A percentile compares a stretch with the other conserved stretches of the same genome.
These are phyloP conservation scores for Kalanchoe fedtschenkoi DNA, from an alignment of 164 flowering plant species.

Conservation along the genomic window DNA sequence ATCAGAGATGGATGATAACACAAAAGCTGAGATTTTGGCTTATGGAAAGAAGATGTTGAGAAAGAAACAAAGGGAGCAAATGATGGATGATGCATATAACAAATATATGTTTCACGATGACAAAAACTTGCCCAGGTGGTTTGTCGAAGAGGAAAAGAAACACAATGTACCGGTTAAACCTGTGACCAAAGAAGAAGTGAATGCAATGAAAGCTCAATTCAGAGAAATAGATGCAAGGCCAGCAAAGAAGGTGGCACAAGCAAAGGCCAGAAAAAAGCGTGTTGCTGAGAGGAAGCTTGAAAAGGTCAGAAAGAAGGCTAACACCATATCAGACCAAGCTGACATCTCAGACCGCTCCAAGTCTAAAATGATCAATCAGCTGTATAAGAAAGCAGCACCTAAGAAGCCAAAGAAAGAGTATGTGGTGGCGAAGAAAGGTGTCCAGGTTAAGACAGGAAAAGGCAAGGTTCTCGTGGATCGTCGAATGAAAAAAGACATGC, in stretches of 20 bases:
- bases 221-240: slow-evolving; percentile 87
- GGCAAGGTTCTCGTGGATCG: slow-evolving; percentile 81
- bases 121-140: slow-evolving; percentile 78
- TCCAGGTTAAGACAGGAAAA: slow-evolving; percentile 67
- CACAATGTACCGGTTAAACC: slow-evolving; percentile 62
- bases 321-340: slow-evolving; percentile 64
- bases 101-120: slow-evolving; percentile 85
- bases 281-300: slow-evolving; percentile 68
- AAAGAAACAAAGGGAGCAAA: slow-evolving; percentile 70
- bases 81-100: slow-evolving; percentile 81
- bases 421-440: slow-evolving; percentile 97
- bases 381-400: slow-evolving; percentile 72
- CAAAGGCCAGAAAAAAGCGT: slow-evolving; percentile 88
- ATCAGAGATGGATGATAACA: slow-evolving; percentile 47
- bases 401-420: slow-evolving; percentile 70
- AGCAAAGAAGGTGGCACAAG: slow-evolving; percentile 86
- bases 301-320: slow-evolving; percentile 77
- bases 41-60: slow-evolving; percentile 77
- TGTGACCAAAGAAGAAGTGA: slow-evolving; percentile 82
- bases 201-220: no score
- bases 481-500: slow-evolving; percentile 82
- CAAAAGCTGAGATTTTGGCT: slow-evolving; percentile 76
- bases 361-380: slow-evolving; percentile 61
- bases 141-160: slow-evolving; percentile 68
- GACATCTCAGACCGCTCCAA: slow-evolving; percentile 77